These are phyloP conservation scores for Dryadomyces sulphureus DNA, from an alignment of 2,329 filamentous ascomycete genomes.

Conservation along the genomic window DNA sequence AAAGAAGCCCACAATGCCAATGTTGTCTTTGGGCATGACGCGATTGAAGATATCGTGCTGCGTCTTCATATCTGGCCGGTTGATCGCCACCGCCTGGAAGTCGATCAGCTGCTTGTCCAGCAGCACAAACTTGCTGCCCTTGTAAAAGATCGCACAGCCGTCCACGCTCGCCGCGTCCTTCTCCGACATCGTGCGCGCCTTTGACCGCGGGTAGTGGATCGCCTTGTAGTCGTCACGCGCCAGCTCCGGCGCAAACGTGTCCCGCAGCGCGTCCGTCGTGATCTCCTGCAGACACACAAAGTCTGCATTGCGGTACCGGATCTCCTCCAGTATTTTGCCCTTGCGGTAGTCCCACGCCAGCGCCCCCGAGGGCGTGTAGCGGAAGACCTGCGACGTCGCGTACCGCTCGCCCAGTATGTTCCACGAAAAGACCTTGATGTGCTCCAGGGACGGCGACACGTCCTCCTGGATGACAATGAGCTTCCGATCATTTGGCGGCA, in stretches of 20 bases:
- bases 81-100: conserved; percentile 83
- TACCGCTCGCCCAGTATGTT: conserved; percentile 94
- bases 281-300: conserved; percentile 91
- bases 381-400: conserved; percentile 71
- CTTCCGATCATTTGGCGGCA: conserved; percentile 61
- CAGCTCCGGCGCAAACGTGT: conserved; percentile 77
- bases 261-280: conserved; percentile 80
- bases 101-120: conserved; percentile 91
- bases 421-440: conserved; percentile 78
- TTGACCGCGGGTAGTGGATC: conserved; percentile 79
- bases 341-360: conserved; percentile 79
- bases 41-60: conserved; percentile 97
- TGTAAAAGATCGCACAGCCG: conserved; percentile 94
- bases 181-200: conserved; percentile 82
- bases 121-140: conserved; percentile 68
- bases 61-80: conserved; percentile 90
- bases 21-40: conserved; percentile 96
- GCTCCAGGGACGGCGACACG: conserved; percentile 43
- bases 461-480: conserved; percentile 66
- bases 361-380: conserved; percentile 73
- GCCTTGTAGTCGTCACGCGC: conserved; percentile 85
- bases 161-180: conserved; percentile 83
- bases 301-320: conserved; percentile 67
- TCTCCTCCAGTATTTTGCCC: conserved; percentile 68
- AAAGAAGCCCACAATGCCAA: conserved; percentile 81